Conservation (phyloP, 768 basidiomycete genomes). For the Naganishia kalamii region DNA sequence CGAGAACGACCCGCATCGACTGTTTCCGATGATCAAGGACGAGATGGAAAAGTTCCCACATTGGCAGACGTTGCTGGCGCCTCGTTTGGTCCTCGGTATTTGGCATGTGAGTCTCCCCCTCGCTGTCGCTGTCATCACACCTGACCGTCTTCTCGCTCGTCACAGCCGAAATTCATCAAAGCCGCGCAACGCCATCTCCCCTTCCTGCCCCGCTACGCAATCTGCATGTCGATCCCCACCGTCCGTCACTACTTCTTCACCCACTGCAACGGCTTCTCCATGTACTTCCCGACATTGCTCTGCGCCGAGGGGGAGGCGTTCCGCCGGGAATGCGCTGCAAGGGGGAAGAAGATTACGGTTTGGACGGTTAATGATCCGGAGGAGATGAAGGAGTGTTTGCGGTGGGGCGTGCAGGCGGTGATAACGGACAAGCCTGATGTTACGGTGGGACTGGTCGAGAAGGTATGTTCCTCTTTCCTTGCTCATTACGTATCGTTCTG, state of each 20-base stretch:
- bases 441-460: conserved; percentile 32
- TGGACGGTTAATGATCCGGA: conserved; percentile 92
- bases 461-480: conserved; percentile 29
- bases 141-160: conserved; percentile 45
- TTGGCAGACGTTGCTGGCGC: conserved; percentile 39
- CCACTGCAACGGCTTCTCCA: conserved; percentile 76
- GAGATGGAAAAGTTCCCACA: conserved; percentile 53
- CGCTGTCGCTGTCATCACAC: background rate
- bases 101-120: conserved; percentile 41
- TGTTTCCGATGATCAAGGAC: conserved; percentile 64
- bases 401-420: conserved; percentile 42
- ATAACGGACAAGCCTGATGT: conserved; percentile 46
- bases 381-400: conserved; percentile 52
- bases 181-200: conserved; percentile 70
- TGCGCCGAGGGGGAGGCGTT: conserved; percentile 67
- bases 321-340: conserved; percentile 53
- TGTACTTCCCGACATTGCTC: conserved; percentile 67
- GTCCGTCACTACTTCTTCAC: conserved; percentile 86
- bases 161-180: conserved; percentile 83
- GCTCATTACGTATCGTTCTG: conserved; percentile 5
- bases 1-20: conserved; percentile 77
- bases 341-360: conserved; percentile 78
- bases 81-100: conserved; percentile 41
- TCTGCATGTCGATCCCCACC: conserved; percentile 64
- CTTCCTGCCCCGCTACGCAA: conserved; percentile 77